Percentiles rank a stretch among this genome's conserved stretches.
These are phyloP conservation scores for Fusarium napiforme DNA, from an alignment of 2,329 filamentous ascomycete genomes.

Conservation along the genomic window DNA sequence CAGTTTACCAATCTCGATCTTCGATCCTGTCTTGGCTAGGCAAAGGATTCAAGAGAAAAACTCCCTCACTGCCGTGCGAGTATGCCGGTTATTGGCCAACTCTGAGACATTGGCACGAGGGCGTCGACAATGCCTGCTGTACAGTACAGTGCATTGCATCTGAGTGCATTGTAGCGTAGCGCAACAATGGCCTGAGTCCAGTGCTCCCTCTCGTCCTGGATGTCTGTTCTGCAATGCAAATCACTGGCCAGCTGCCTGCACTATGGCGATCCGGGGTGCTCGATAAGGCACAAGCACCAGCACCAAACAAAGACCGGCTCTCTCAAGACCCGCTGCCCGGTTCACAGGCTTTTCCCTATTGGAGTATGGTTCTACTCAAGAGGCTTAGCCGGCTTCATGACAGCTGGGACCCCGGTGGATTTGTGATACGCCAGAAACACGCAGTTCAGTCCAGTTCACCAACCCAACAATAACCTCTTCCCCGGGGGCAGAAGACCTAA, in stretches of 20 bases:
- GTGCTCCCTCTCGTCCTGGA: background rate
- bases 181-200: conserved; percentile 6
- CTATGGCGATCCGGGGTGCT: conserved; percentile 42
- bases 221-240: conserved; percentile 1
- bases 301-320: conserved; percentile 17
- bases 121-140: conserved; percentile 1
- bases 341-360: conserved; percentile 23
- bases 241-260: conserved; percentile 31
- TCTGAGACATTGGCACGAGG: conserved; percentile 29
- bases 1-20: conserved; percentile 37
- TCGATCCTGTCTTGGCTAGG: conserved; percentile 31
- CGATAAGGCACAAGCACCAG: conserved; percentile 29
- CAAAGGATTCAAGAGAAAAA: conserved; percentile 12
- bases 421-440: conserved; percentile 24
- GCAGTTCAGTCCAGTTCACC: conserved; percentile 1
- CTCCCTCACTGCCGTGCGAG: conserved; percentile 29
- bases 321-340: conserved; percentile 27
- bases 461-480: conserved; percentile 21
- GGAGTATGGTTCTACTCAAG: conserved; percentile 28
- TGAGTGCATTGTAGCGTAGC: background rate
- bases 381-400: conserved; percentile 37
- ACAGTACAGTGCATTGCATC: background rate
- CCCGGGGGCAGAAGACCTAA: conserved; percentile 30
- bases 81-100: conserved; percentile 12
- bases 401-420: conserved; percentile 40